Percentiles rank a stretch among this genome's conserved stretches.
phyloP scores from a whole-genome alignment of 495 filamentous ascomycete genomes.

The Aspergillus ostianus region DNA sequence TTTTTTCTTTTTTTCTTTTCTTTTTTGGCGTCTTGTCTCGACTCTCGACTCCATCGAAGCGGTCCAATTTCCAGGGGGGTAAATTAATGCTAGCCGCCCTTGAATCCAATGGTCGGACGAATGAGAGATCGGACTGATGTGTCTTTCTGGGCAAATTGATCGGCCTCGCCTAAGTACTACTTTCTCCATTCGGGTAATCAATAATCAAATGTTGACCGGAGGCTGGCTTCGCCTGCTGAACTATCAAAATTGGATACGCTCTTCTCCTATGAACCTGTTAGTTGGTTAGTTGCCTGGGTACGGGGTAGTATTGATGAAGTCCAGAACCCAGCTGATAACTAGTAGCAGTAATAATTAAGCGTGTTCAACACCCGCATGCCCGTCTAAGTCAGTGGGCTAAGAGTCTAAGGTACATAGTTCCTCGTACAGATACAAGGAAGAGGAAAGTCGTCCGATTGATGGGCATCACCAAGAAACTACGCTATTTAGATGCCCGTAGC shows the following conservation, averaged over 20 bases:
- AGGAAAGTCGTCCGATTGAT: conserved; percentile 9
- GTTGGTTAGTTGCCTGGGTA: background rate
- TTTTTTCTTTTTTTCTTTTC: background rate
- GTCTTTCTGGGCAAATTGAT: conserved; percentile 3
- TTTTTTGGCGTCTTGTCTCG: background rate
- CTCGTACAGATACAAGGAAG: background rate
- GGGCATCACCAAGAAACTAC: conserved; percentile 2
- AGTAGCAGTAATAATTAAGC: background rate
- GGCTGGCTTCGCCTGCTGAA: background rate
- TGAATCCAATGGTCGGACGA: conserved; percentile 6
- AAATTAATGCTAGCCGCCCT: conserved; percentile 1
- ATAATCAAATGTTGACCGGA: background rate
- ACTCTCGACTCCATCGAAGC: background rate
- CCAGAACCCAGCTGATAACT: background rate
- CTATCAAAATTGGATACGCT: background rate
- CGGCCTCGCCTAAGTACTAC: background rate
- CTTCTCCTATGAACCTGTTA: background rate
- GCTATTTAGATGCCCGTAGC: conserved; percentile 1
- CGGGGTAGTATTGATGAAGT: background rate
- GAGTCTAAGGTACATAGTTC: background rate
- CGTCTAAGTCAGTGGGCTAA: background rate
- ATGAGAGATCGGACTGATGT: conserved; percentile 16
- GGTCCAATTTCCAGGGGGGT: conserved; percentile 2
- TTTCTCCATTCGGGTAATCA: conserved; percentile 7
- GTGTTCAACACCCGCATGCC: background rate